Conservation (phyloP, 179 eudicot genomes). For the Beta lomatogona region DNA sequence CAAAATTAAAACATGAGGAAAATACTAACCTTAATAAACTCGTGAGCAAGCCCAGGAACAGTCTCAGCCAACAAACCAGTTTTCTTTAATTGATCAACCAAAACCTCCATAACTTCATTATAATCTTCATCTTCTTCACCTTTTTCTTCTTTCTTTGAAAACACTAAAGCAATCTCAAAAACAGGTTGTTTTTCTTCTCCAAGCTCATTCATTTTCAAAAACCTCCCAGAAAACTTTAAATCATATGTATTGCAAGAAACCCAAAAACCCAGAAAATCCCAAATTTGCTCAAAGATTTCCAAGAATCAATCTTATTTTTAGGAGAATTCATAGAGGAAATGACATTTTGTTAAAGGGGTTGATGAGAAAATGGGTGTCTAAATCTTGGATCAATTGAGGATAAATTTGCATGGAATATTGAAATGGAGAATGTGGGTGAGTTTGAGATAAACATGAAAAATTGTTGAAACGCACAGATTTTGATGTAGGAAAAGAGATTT, state of each 20-base stretch:
- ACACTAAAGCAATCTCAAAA: constrained; percentile 75
- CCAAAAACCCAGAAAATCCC: not conserved
- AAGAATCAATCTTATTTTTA: not conserved
- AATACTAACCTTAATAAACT: constrained; percentile 75
- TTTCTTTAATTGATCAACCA: constrained; percentile 61
- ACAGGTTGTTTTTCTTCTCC: constrained; percentile 43
- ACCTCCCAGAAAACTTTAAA: not conserved
- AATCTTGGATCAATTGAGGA: constrained; percentile 16
- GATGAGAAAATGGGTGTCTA: constrained; percentile 1
- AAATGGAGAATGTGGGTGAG: constrained; percentile 9
- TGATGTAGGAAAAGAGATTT: constrained; percentile 13
- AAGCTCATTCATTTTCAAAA: constrained; percentile 47
- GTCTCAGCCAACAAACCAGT: constrained; percentile 63
- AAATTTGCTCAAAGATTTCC: not conserved
- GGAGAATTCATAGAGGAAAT: not conserved
- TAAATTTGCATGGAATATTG: constrained; percentile 5
- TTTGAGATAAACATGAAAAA: constrained; percentile 18
- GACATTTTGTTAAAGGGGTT: too few relatives aligned
- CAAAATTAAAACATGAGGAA: not conserved
- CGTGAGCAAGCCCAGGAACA: constrained; percentile 71
- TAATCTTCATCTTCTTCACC: constrained; percentile 28
- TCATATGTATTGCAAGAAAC: constrained; percentile 9
- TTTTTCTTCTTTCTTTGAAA: constrained; percentile 49
- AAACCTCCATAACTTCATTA: constrained; percentile 55
- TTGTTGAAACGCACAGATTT: constrained; percentile 27